Evolutionary conservation across 345 rosid species (phyloP).

Genomic region (Linum trigynum): DNA sequence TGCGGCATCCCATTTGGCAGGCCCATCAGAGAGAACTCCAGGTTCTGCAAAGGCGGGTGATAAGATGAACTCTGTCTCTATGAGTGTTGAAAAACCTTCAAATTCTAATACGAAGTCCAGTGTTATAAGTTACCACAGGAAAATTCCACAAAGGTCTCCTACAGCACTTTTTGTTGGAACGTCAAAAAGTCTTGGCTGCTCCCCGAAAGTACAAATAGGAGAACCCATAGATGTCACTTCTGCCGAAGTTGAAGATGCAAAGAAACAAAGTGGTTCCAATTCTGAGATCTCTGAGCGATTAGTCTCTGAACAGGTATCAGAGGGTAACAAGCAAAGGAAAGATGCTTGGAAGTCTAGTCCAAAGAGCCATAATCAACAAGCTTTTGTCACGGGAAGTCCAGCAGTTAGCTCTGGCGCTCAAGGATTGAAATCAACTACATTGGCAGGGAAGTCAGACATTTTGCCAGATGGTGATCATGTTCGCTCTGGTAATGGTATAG

Average conservation of each 20-base stretch:
- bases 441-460: conserved; percentile 10
- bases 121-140: conserved; percentile 41
- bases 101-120: conserved; percentile 16
- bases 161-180: conserved; percentile 29
- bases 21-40: conserved; percentile 24
- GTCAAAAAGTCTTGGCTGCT: conserved; percentile 21
- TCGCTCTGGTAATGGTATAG: conserved; percentile 12
- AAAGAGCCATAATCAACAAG: conserved; percentile 23
- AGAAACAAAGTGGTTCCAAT: conserved; percentile 17
- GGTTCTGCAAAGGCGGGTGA: conserved; percentile 12
- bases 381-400: conserved; percentile 20
- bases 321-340: conserved; percentile 25
- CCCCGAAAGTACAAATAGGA: conserved; percentile 17
- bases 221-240: conserved; percentile 17
- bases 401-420: conserved; percentile 17
- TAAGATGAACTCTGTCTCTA: conserved; percentile 20
- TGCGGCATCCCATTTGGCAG: conserved; percentile 13
- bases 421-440: conserved; percentile 15
- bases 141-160: conserved; percentile 29
- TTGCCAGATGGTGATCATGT: conserved; percentile 16
- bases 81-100: conserved; percentile 25
- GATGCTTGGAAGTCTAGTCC: conserved; percentile 24
- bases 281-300: conserved; percentile 22
- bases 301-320: conserved; percentile 20
- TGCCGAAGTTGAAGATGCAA: conserved; percentile 20